Conservation (phyloP, 2,329 filamentous ascomycete species). For the Atkinsonella texensis region DNA sequence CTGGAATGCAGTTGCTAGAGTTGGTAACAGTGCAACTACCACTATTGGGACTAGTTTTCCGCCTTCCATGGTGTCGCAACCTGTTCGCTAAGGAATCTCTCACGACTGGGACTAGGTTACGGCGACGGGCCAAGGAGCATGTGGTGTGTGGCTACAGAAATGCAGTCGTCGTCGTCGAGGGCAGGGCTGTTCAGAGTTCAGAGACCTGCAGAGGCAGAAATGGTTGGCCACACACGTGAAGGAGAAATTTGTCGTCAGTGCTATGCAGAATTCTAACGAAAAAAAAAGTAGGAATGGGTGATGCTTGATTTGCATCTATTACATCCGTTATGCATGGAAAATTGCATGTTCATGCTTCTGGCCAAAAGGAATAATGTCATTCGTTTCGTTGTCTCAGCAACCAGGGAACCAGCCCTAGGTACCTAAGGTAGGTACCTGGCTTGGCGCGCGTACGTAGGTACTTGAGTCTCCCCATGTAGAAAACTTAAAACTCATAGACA, state of each 20-base stretch:
- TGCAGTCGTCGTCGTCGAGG: too few species aligned
- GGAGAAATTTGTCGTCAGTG: not conserved
- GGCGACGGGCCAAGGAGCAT: not conserved
- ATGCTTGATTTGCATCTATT: too few species aligned
- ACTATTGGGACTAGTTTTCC: not conserved
- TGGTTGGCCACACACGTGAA: not conserved
- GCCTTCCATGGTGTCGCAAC: not conserved
- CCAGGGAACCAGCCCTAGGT: slow-evolving; percentile 1
- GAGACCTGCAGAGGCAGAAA: too few species aligned
- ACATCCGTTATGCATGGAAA: not conserved
- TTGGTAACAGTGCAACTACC: slow-evolving; percentile 7
- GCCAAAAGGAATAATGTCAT: not conserved
- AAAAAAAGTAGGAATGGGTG: too few species aligned
- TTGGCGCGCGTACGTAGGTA: too few species aligned
- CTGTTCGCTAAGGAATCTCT: not conserved
- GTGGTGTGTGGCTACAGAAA: too few species aligned
- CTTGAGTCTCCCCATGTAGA: too few species aligned
- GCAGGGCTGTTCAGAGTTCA: not conserved
- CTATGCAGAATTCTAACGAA: too few species aligned
- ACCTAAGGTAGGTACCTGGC: too few species aligned
- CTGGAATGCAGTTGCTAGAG: slow-evolving; percentile 11
- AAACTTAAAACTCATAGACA: too few species aligned
- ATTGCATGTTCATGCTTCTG: too few species aligned
- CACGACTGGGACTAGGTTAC: not conserved
- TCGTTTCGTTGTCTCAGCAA: slow-evolving; percentile 14